These are phyloP conservation scores for Penicillium sp. DNA, from an alignment of 2,329 filamentous ascomycete genomes.

Conservation along the genomic window DNA sequence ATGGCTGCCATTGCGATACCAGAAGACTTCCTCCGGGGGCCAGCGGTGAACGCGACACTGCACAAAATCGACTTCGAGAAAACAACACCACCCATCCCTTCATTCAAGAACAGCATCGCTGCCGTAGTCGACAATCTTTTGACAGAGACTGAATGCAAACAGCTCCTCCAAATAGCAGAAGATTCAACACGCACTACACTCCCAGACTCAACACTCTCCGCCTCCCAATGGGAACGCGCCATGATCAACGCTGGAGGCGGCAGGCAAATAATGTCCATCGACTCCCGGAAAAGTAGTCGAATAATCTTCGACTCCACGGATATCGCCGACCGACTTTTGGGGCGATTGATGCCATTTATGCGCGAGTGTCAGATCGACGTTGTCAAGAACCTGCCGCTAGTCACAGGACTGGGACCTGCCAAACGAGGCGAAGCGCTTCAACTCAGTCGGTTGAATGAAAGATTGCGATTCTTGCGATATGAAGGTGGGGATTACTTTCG, in stretches of 20 bases:
- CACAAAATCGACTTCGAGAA: slow-evolving; percentile 56
- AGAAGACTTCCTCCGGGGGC: slow-evolving; percentile 31
- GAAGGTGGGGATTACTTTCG: slow-evolving; percentile 71
- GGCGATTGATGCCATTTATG: slow-evolving; percentile 52
- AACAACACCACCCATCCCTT: slow-evolving; percentile 47
- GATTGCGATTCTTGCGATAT: slow-evolving; percentile 76
- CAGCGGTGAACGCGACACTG: slow-evolving; percentile 48
- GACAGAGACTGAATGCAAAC: slow-evolving; percentile 62
- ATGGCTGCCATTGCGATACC: slow-evolving; percentile 2
- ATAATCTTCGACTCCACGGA: slow-evolving; percentile 72
- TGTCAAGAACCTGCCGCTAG: slow-evolving; percentile 36
- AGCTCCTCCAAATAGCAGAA: slow-evolving; percentile 57
- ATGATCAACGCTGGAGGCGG: slow-evolving; percentile 68
- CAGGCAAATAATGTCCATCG: slow-evolving; percentile 57
- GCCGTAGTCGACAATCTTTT: slow-evolving; percentile 66
- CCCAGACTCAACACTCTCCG: slow-evolving; percentile 13
- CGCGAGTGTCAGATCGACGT: slow-evolving; percentile 50
- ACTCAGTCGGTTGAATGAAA: slow-evolving; percentile 62
- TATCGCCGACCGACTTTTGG: slow-evolving; percentile 65
- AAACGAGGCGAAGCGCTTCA: slow-evolving; percentile 42
- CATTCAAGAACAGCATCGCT: slow-evolving; percentile 59
- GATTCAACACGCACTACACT: slow-evolving; percentile 29
- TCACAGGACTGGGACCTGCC: slow-evolving; percentile 50
- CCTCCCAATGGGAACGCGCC: slow-evolving; percentile 64
- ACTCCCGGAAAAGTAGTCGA: slow-evolving; percentile 69